Base-by-base conservation (phyloP, 1,284 basidiomycete species). In the Peniophora sp. region DNA sequence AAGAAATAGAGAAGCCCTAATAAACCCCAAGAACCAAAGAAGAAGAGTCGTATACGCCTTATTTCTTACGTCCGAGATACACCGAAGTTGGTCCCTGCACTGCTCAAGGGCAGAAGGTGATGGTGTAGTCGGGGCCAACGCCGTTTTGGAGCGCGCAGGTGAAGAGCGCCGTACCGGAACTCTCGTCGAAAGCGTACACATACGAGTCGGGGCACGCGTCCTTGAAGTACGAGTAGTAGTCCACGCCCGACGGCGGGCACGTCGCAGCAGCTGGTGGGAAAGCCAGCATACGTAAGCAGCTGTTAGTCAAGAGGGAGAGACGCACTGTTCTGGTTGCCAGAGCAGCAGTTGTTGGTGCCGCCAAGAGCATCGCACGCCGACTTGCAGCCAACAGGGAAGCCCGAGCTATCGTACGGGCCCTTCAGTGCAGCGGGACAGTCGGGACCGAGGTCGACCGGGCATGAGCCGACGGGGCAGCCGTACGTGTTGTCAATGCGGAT, bases 351-450 rank as follows among this genome's bases (percentile, higher is more conserved):
- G 45, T 57, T 51, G 3, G 51, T 37, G n/a, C 51, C 51, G 17
- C 56, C 47, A 12, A 51, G 48, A 22, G 57, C 57, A 17, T 27
- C 39, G 46, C 58, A 60, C n/a, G 56, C 57, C 22, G 49, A 53
- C 51, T 52, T 64, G 60, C 70, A 71, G 5, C 68, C 70, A 8
- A 68, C 62, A 6, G 64, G 58, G 54, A 59, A 56, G 3, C 69
- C 69, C 12, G 51, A 57, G 1, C 58, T 54, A 51, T 69, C 62
- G 44, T 58, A 56, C 18, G 60, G 61, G 9, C 60, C 61, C 51
- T 58, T 58, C 35, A 66, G 57, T 1, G 49, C 41, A 23, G 53
- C 52, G 34, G 64, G 66, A 49, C 64, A 64, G 39, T 57, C 53
- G 2, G 62, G 57, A 39, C 58, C 60, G 27, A 70, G 34, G 53